These are phyloP conservation scores for Brachypodium distachyon DNA, from an alignment of 202 grass and related monocot species.

Conservation along the genomic window DNA sequence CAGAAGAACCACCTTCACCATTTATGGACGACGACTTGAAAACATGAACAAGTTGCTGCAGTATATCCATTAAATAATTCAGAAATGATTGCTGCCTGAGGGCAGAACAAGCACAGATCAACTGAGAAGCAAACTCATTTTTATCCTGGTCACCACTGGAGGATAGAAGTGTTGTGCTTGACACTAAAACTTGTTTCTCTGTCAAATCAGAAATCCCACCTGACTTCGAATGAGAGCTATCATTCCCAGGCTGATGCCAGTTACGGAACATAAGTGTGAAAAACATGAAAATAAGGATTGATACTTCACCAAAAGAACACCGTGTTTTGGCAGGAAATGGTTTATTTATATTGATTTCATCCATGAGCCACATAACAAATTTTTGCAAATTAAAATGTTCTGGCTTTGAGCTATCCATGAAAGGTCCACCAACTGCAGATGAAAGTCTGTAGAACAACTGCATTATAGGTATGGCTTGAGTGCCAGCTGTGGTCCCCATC, in stretches of 20 bases:
- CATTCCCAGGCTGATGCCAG: constrained; percentile 94
- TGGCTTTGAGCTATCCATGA: constrained; percentile 93
- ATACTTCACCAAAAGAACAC: constrained; percentile 81
- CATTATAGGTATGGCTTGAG: constrained; percentile 85
- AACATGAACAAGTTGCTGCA: constrained; percentile 82
- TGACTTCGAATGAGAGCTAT: constrained; percentile 53
- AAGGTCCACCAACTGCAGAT: constrained; percentile 91
- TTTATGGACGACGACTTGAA: constrained; percentile 71
- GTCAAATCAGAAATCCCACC: constrained; percentile 60
- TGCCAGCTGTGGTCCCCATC: constrained; percentile 79
- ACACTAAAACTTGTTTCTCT: constrained; percentile 54
- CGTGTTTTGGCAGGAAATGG: constrained; percentile 72
- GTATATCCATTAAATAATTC: constrained; percentile 96
- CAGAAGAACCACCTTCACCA: constrained; percentile 50
- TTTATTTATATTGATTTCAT: constrained; percentile 84
- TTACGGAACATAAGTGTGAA: constrained; percentile 99
- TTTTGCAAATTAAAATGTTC: constrained; percentile 90
- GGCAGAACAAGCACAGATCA: constrained; percentile 71
- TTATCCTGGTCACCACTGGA: constrained; percentile 74
- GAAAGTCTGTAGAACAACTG: constrained; percentile 92
- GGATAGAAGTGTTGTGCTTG: constrained; percentile 27
- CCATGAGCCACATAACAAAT: constrained; percentile 94
- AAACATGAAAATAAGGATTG: constrained; percentile 98
- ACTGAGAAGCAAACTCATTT: constrained; percentile 83
- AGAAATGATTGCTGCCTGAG: constrained; percentile 87